Evolutionary conservation across 1,139 yeast genomes (phyloP).

Genomic region (Lodderomyces orthopsilosis): DNA sequence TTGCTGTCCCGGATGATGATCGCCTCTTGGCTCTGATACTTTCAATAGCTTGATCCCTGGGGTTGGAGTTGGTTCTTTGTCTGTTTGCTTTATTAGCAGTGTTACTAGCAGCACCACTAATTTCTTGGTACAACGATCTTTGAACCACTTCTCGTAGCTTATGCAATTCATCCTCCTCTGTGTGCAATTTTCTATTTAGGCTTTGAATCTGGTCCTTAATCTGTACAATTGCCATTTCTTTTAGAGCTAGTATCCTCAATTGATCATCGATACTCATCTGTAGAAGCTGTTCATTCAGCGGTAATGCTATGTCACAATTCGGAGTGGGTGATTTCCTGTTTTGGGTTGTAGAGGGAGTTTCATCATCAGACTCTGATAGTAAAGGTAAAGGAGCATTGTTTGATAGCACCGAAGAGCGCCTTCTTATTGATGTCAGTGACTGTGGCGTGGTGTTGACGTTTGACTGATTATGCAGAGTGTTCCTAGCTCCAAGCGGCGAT

Average conservation of each 20-base stretch:
- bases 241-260: constrained; percentile 53
- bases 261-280: constrained; percentile 50
- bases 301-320: constrained; percentile 30
- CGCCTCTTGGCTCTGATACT: constrained; percentile 25
- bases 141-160: constrained; percentile 42
- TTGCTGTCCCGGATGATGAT: constrained; percentile 4
- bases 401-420: constrained; percentile 17
- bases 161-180: constrained; percentile 49
- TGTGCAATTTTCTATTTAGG: constrained; percentile 28
- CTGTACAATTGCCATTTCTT: constrained; percentile 61
- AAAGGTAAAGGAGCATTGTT: constrained; percentile 25
- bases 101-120: constrained; percentile 14
- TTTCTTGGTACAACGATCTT: constrained; percentile 36
- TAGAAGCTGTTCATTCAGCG: constrained; percentile 29
- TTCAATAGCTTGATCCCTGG: constrained; percentile 36
- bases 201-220: constrained; percentile 47
- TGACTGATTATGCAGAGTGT: neutral
- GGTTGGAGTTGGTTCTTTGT: constrained; percentile 27
- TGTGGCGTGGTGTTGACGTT: neutral
- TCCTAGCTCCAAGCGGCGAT: constrained; percentile 9
- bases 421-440: neutral
- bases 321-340: constrained; percentile 5
- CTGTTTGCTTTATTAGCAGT: constrained; percentile 9
- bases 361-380: constrained; percentile 19
- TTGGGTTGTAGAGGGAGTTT: neutral